These are phyloP conservation scores for Byssothecium circinans DNA, from an alignment of 2,329 filamentous ascomycete species.

Conservation along the genomic window DNA sequence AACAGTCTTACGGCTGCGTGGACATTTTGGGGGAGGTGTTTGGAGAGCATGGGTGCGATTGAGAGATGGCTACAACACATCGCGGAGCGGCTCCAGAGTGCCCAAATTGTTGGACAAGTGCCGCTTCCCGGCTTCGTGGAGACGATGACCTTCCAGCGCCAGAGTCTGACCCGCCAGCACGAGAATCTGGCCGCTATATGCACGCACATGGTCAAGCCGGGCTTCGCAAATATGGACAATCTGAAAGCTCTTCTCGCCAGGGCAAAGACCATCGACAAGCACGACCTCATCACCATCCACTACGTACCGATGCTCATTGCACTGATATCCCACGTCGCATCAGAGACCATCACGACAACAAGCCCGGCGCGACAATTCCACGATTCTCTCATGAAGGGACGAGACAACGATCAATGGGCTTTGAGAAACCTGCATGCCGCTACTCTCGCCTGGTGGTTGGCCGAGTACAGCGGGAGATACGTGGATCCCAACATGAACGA, in stretches of 20 bases:
- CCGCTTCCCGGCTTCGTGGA: slow-evolving; percentile 69
- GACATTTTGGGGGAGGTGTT: slow-evolving; percentile 72
- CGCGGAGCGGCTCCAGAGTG: slow-evolving; percentile 73
- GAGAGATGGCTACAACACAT: slow-evolving; percentile 76
- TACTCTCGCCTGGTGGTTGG: slow-evolving; percentile 81
- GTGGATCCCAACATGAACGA: slow-evolving; percentile 67
- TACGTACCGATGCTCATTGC: slow-evolving; percentile 78
- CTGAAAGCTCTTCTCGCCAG: slow-evolving; percentile 71
- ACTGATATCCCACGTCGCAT: slow-evolving; percentile 76
- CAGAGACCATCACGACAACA: slow-evolving; percentile 68
- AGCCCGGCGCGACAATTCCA: slow-evolving; percentile 72
- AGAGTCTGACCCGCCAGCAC: slow-evolving; percentile 84
- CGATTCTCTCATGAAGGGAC: slow-evolving; percentile 64
- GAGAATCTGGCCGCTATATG: slow-evolving; percentile 83
- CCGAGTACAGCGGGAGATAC: slow-evolving; percentile 90
- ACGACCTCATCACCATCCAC: slow-evolving; percentile 76
- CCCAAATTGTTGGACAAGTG: slow-evolving; percentile 70
- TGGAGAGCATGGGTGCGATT: slow-evolving; percentile 74
- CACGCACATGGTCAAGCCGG: slow-evolving; percentile 74
- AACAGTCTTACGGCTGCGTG: slow-evolving; percentile 57
- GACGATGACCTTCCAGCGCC: slow-evolving; percentile 76
- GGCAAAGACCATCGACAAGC: slow-evolving; percentile 72
- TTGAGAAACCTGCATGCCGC: slow-evolving; percentile 77
- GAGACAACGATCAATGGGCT: slow-evolving; percentile 71
- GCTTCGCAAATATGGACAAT: slow-evolving; percentile 69